Base-by-base conservation (phyloP, 2,329 filamentous ascomycete species). In the Zymoseptoria pseudotritici region DNA sequence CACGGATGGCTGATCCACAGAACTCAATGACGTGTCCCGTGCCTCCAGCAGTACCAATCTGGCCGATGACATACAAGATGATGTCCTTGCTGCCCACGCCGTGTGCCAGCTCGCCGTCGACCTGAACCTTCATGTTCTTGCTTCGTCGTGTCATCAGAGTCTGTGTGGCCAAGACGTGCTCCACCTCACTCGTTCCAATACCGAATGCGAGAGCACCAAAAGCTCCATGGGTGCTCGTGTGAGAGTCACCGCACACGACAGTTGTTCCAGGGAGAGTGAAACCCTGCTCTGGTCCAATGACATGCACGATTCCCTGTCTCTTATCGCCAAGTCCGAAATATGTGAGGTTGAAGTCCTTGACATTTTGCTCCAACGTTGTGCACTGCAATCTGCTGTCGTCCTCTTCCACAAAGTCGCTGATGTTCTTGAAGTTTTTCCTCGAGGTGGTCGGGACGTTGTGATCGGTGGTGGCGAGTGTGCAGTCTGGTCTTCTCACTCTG, bases 71-170 rank as follows among this genome's bases (percentile, higher is more conserved):
- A 74, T 97, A 86, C 58, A 97, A 86, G 67, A 97, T 85, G 63
- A 97, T 87, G 71, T 99, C 94, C 79, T 99, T 99, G 74, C 91
- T 96, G 78, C 89, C 95, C 60, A 97, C 94, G 63, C 94, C 94
- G 3, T 92, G 88, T 36, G 88, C 84, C 59, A 97, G 84, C 75
- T 93, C 86, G 57, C 94, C 94, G 67, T 97, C 90, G 62, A 97
- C 90, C 77, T 96, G 90, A 70, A 99, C 88, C 72, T 91, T 88
- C 93, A 99, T 97, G 82, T 99, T 97, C 81, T 97, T 97, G 78
- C 91, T 96, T 73, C 91, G 84, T 79, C 91, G 91, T 64, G 92
- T 96, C 75, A 97, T 91, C 66, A 99, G 81, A 61, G 91, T 96
- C 77, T 97, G 94, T 13, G 94, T 97, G 56, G 94, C 94, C 59